These are phyloP conservation scores for Populus euphratica DNA, from an alignment of 345 rosid species.

Conservation along the genomic window DNA sequence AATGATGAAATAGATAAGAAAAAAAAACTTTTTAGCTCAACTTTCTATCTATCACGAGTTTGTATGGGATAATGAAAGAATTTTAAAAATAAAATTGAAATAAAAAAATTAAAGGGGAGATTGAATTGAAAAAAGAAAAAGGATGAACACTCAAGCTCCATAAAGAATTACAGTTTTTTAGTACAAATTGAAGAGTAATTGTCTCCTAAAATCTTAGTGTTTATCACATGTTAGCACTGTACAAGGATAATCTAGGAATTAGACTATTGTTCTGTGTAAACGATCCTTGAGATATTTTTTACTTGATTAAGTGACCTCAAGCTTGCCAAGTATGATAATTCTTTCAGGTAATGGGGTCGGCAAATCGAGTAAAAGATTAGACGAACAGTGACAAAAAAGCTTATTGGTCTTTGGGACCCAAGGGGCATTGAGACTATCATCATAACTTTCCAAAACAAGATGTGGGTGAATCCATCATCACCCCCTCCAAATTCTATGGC, in stretches of 20 bases:
- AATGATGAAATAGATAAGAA: no score
- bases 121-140: no score
- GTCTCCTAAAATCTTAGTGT: neutral
- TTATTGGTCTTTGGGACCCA: neutral
- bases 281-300: neutral
- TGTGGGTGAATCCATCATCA: conserved; percentile 16
- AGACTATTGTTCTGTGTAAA: neutral
- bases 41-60: no score
- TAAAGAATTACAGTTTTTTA: no score
- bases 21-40: no score
- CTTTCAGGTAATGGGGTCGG: neutral
- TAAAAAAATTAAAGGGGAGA: no score
- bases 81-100: no score
- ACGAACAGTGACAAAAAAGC: neutral
- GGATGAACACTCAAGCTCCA: no score
- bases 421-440: neutral
- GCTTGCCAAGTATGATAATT: neutral
- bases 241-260: neutral
- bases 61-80: no score
- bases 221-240: neutral
- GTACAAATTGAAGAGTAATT: no score
- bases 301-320: neutral
- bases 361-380: neutral
- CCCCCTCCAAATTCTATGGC: neutral
- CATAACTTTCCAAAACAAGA: conserved; percentile 9